phyloP scores from a whole-genome alignment of 441 rosid genomes.

The Jatropha podagrica region DNA sequence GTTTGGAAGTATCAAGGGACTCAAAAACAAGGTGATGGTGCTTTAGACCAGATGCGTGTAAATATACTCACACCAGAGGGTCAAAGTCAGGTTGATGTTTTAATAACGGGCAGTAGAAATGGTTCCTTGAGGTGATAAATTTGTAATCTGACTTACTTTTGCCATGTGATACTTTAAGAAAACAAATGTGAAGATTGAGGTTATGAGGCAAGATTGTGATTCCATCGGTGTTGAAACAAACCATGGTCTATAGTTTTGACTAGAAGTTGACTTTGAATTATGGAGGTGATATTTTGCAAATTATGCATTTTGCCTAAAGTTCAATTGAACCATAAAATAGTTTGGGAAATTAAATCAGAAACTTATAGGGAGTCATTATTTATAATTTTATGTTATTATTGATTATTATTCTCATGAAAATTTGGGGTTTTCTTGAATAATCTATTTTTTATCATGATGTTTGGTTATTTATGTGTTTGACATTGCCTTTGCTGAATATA shows the following conservation, averaged over 20 bases:
- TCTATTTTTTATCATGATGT: neutral
- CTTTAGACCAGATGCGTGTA: conserved; percentile 47
- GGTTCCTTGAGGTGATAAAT: conserved; percentile 54
- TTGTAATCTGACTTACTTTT: conserved; percentile 16
- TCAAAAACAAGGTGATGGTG: conserved; percentile 41
- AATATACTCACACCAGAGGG: conserved; percentile 55
- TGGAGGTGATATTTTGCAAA: neutral
- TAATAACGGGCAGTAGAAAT: conserved; percentile 53
- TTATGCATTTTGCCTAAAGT: neutral
- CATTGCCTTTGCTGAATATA: too few species aligned
- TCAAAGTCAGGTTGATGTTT: conserved; percentile 39
- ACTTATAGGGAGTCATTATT: neutral
- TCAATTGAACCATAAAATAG: neutral
- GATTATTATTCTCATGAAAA: neutral
- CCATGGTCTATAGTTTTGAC: neutral
- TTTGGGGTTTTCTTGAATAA: neutral
- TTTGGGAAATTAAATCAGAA: neutral
- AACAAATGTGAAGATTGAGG: neutral
- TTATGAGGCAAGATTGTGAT: neutral
- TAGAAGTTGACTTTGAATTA: neutral
- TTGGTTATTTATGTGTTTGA: too few species aligned
- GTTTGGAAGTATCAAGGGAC: conserved; percentile 49
- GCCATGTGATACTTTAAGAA: neutral
- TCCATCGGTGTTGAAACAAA: neutral
- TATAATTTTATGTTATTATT: neutral